A percentile compares a stretch with the other conserved stretches of the same genome.
These are phyloP conservation scores for Citrus cavaleriei DNA, from an alignment of 345 rosid species.

Conservation along the genomic window DNA sequence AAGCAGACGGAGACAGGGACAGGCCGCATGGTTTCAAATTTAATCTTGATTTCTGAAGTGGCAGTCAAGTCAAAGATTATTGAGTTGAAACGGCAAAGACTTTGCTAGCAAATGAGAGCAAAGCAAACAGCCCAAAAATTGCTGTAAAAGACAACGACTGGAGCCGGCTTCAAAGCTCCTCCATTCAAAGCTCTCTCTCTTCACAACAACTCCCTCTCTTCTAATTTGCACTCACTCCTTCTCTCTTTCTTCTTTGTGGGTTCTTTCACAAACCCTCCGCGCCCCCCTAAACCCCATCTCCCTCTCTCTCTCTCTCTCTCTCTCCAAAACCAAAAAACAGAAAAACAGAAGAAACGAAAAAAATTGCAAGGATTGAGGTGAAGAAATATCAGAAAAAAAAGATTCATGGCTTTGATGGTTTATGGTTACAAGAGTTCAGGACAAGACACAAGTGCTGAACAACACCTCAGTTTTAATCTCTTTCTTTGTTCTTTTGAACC, in stretches of 20 bases:
- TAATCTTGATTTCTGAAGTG: neutral
- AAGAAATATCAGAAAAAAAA: neutral
- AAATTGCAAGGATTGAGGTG: neutral
- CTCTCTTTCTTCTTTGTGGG: neutral
- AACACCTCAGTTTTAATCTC: neutral
- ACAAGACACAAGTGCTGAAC: neutral
- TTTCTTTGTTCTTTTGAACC: too few relatives aligned
- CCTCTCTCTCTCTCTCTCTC: neutral
- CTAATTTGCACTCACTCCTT: neutral
- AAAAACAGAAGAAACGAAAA: neutral
- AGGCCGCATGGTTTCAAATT: neutral
- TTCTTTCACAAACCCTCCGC: neutral
- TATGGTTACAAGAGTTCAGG: neutral
- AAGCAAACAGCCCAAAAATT: neutral
- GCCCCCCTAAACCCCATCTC: neutral
- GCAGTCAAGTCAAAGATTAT: neutral
- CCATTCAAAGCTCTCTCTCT: neutral
- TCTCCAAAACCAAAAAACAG: neutral
- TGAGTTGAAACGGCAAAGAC: neutral
- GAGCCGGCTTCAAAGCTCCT: neutral
- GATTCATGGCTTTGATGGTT: neutral
- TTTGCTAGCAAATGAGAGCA: neutral
- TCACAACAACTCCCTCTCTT: neutral
- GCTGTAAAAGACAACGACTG: conserved; percentile 1
- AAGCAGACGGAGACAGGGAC: neutral